A percentile compares a stretch with the other conserved stretches of the same genome.
Evolutionary conservation across 2,329 filamentous ascomycete species (phyloP).

Genomic region (Westerdykella ornata): DNA sequence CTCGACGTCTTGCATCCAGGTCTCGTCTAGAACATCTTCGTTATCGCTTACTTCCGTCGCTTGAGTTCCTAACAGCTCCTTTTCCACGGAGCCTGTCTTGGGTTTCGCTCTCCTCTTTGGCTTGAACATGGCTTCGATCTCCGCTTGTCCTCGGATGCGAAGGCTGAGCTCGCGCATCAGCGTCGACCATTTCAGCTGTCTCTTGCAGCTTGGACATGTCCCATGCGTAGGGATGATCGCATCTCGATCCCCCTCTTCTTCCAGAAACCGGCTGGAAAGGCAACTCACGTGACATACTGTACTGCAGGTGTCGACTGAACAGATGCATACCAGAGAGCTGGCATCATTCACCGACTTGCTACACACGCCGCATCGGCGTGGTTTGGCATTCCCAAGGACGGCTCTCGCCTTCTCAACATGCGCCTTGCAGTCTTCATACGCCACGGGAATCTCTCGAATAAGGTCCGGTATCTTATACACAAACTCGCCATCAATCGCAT

Average conservation of each 20-base stretch:
- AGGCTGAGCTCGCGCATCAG: slow-evolving; percentile 79
- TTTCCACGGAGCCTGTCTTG: slow-evolving; percentile 15
- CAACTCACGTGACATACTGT: slow-evolving; percentile 51
- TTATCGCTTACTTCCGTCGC: slow-evolving; percentile 10
- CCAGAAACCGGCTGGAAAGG: slow-evolving; percentile 48
- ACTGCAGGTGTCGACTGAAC: slow-evolving; percentile 45
- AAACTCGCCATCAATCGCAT: slow-evolving; percentile 5
- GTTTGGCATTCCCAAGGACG: slow-evolving; percentile 6
- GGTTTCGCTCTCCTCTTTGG: slow-evolving; percentile 38
- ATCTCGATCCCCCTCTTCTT: slow-evolving; percentile 33
- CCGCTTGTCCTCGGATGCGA: slow-evolving; percentile 61
- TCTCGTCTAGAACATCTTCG: slow-evolving; percentile 32
- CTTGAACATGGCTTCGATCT: slow-evolving; percentile 63
- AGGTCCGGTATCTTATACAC: slow-evolving; percentile 19
- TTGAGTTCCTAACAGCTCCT: slow-evolving; percentile 4
- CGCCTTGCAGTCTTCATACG: slow-evolving; percentile 46
- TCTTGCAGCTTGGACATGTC: slow-evolving; percentile 62
- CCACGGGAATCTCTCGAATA: slow-evolving; percentile 44
- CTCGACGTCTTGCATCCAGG: slow-evolving; percentile 29
- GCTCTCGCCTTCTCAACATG: slow-evolving; percentile 49
- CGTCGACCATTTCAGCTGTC: slow-evolving; percentile 60
- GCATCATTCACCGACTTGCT: slow-evolving; percentile 31
- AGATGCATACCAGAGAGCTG: slow-evolving; percentile 46
- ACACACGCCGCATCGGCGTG: slow-evolving; percentile 47
- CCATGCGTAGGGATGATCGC: slow-evolving; percentile 61